Conservation (phyloP, 1,139 yeast genomes). For the Yamadazyma friedrichii region DNA sequence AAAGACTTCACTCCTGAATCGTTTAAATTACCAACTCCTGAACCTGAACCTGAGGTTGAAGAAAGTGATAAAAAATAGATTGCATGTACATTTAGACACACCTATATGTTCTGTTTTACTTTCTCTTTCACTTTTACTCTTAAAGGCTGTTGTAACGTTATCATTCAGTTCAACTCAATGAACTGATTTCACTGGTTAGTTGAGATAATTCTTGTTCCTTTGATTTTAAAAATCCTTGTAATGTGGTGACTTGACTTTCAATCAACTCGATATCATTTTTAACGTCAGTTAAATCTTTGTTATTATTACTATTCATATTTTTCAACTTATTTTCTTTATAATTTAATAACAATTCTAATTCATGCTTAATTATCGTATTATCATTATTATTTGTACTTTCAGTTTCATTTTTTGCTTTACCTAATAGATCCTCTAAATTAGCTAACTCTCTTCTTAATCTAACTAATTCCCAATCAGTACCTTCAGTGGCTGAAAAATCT, state of each 20-base stretch:
- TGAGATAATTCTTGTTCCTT: conserved; percentile 51
- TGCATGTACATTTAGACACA: background rate
- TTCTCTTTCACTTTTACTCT: background rate
- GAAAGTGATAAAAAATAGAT: conserved; percentile 29
- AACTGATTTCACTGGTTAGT: conserved; percentile 43
- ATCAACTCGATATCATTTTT: conserved; percentile 62
- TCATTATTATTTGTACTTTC: conserved; percentile 22
- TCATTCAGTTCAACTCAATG: conserved; percentile 12
- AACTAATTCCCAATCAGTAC: conserved; percentile 86
- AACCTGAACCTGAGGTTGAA: conserved; percentile 65
- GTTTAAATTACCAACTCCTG: conserved; percentile 80
- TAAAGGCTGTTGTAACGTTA: too few species aligned
- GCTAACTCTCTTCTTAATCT: conserved; percentile 76
- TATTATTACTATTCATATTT: conserved; percentile 7
- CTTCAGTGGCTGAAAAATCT: conserved; percentile 70
- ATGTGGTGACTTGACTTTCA: conserved; percentile 60
- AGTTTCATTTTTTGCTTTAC: conserved; percentile 56
- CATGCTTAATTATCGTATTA: conserved; percentile 53
- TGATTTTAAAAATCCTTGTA: conserved; percentile 53
- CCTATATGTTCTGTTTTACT: background rate
- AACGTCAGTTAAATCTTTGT: conserved; percentile 39
- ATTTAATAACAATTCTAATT: conserved; percentile 76
- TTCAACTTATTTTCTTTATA: conserved; percentile 53
- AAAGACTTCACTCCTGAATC: conserved; percentile 77
- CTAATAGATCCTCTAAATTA: conserved; percentile 65